These are phyloP conservation scores for Westerdykella ornata DNA, from an alignment of 2,329 filamentous ascomycete genomes.

Conservation along the genomic window DNA sequence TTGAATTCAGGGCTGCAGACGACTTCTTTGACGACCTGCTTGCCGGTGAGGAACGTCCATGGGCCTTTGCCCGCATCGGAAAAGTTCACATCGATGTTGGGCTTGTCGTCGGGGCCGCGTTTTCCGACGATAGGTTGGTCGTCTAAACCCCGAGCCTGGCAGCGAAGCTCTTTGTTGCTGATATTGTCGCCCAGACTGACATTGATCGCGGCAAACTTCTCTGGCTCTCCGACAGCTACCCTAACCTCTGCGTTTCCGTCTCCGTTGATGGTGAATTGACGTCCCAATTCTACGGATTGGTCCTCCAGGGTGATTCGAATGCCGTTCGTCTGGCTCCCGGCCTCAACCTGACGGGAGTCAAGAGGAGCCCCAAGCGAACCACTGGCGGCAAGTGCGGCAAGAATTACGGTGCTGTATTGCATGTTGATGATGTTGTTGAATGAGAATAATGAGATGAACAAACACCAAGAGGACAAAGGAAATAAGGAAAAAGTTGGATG, in stretches of 20 bases:
- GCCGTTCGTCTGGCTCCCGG: no score
- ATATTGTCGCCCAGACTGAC: slow-evolving; percentile 9
- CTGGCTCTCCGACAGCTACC: no score
- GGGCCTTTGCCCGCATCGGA: slow-evolving; percentile 9
- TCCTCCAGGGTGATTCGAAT: no score
- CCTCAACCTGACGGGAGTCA: background rate
- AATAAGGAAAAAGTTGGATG: no score
- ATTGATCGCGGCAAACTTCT: slow-evolving; percentile 4
- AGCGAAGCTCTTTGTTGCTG: slow-evolving; percentile 8
- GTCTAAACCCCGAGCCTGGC: slow-evolving; percentile 10
- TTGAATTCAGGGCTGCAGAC: slow-evolving; percentile 13
- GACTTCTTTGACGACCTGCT: slow-evolving; percentile 8
- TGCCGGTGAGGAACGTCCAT: slow-evolving; percentile 9
- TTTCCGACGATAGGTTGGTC: slow-evolving; percentile 7
- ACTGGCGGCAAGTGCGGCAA: slow-evolving; percentile 9
- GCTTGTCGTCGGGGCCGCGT: slow-evolving; percentile 4
- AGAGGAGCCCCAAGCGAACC: slow-evolving; percentile 7
- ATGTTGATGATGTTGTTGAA: slow-evolving; percentile 6
- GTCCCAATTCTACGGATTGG: no score
- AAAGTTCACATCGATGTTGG: slow-evolving; percentile 13
- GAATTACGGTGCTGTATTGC: slow-evolving; percentile 11
- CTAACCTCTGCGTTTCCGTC: no score
- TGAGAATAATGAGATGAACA: no score
- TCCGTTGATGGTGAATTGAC: no score
- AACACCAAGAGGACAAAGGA: no score